A percentile compares a stretch with the other conserved stretches of the same genome.
Conservation (phyloP, 805 yeast species). For the Wickerhamiella dianesei region DNA sequence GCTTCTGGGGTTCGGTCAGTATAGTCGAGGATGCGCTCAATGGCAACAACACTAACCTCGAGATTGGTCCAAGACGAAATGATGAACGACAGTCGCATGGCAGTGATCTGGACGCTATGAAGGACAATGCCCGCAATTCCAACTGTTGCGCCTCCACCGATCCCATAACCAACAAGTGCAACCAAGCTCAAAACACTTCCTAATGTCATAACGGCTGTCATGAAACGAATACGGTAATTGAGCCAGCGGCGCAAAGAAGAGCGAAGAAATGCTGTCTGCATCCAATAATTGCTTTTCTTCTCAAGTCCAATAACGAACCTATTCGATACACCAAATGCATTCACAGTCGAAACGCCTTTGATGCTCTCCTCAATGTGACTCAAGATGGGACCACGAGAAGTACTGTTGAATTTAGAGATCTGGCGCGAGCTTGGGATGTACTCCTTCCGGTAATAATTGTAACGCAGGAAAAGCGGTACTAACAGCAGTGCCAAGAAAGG, state of each 20-base stretch:
- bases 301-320: conserved; percentile 39
- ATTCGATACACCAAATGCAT: conserved; percentile 46
- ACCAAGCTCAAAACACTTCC: conserved; percentile 66
- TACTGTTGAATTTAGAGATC: conserved; percentile 49
- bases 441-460: conserved; percentile 46
- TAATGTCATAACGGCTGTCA: conserved; percentile 69
- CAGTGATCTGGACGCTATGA: conserved; percentile 69
- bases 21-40: conserved; percentile 74
- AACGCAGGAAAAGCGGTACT: conserved; percentile 45
- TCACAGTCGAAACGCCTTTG: conserved; percentile 54
- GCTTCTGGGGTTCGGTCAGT: conserved; percentile 72
- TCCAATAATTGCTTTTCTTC: conserved; percentile 22
- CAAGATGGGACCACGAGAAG: conserved; percentile 55
- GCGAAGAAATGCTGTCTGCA: conserved; percentile 45
- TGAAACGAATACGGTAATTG: conserved; percentile 79
- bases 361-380: conserved; percentile 66
- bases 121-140: conserved; percentile 85
- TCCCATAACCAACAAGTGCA: conserved; percentile 33
- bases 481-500: conserved; percentile 68
- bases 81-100: conserved; percentile 75
- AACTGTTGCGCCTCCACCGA: conserved; percentile 47
- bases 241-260: conserved; percentile 41
- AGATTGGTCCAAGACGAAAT: conserved; percentile 87
- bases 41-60: conserved; percentile 83
- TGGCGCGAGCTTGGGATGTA: conserved; percentile 56